Conservation (phyloP, 495 filamentous ascomycete species). For the Pseudoneurospora amorphoporcata region DNA sequence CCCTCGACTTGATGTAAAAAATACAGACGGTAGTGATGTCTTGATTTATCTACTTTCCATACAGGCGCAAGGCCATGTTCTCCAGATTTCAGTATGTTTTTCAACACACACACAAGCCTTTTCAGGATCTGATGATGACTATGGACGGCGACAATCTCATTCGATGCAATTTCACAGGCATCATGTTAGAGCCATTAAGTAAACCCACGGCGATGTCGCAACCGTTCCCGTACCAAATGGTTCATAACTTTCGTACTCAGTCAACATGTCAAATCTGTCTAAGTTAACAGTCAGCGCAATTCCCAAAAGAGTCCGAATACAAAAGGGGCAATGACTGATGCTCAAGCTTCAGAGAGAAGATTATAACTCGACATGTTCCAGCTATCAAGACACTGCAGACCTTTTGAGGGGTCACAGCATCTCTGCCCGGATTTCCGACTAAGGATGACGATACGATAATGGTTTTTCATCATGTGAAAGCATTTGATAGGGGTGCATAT, state of each 20-base stretch:
- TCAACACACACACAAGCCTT: neutral
- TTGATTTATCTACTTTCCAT: neutral
- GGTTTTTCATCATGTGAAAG: constrained; percentile 45
- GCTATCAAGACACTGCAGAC: constrained; percentile 14
- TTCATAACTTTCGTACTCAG: neutral
- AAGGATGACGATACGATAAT: constrained; percentile 57
- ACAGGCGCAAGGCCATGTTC: neutral
- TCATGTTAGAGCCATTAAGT: neutral
- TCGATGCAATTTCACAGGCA: neutral
- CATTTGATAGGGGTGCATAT: neutral
- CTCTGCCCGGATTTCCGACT: constrained; percentile 39
- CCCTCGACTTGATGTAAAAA: neutral
- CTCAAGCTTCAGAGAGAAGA: constrained; percentile 51
- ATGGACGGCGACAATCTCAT: neutral
- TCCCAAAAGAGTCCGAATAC: neutral
- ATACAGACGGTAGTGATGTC: neutral
- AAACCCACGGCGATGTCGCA: neutral
- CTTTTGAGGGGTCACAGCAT: constrained; percentile 16
- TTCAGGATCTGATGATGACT: neutral
- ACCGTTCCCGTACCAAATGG: neutral
- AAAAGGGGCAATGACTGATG: neutral
- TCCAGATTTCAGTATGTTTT: neutral
- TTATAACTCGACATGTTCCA: constrained; percentile 44
- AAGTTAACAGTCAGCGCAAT: neutral
- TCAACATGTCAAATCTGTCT: neutral